Conservation (phyloP, 495 filamentous ascomycete genomes). For the Xylaria grammica region DNA sequence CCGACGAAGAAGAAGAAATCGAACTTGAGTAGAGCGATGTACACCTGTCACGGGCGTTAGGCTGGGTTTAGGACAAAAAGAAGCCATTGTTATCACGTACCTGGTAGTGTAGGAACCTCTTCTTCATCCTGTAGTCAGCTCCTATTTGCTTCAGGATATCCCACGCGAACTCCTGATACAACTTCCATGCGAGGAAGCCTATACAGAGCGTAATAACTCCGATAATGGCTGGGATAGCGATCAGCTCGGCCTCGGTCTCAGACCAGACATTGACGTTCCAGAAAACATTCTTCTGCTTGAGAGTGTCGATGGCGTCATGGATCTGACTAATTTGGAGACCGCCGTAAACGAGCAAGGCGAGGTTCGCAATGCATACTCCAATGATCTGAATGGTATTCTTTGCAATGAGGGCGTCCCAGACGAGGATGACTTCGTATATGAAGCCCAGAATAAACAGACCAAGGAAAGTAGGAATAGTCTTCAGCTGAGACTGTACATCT, state of each 20-base stretch:
- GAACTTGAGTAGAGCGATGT: slow-evolving; percentile 96
- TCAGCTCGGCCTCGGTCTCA: slow-evolving; percentile 72
- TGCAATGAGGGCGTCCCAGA: slow-evolving; percentile 89
- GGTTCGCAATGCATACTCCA: slow-evolving; percentile 88
- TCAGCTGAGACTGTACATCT: slow-evolving; percentile 52
- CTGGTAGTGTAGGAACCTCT: slow-evolving; percentile 94
- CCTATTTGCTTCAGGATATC: slow-evolving; percentile 99
- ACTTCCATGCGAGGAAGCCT: slow-evolving; percentile 82
- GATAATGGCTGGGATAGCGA: slow-evolving; percentile 86
- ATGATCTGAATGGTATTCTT: slow-evolving; percentile 99
- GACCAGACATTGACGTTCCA: slow-evolving; percentile 62
- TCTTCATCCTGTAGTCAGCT: slow-evolving; percentile 95
- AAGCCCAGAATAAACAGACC: slow-evolving; percentile 98
- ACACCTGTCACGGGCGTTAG: slow-evolving; percentile 71
- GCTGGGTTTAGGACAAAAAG: slow-evolving; percentile 1
- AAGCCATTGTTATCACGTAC: slow-evolving; percentile 54
- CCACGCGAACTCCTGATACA: slow-evolving; percentile 99
- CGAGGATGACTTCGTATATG: slow-evolving; percentile 84
- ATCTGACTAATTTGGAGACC: slow-evolving; percentile 92
- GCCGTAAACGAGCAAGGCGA: slow-evolving; percentile 88
- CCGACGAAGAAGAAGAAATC: slow-evolving; percentile 99
- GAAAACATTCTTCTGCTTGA: slow-evolving; percentile 43
- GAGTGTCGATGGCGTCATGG: slow-evolving; percentile 63
- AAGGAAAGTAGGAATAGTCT: slow-evolving; percentile 86
- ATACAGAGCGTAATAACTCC: slow-evolving; percentile 74